phyloP scores from a whole-genome alignment of 768 basidiomycete species.

The Suillus paluster region DNA sequence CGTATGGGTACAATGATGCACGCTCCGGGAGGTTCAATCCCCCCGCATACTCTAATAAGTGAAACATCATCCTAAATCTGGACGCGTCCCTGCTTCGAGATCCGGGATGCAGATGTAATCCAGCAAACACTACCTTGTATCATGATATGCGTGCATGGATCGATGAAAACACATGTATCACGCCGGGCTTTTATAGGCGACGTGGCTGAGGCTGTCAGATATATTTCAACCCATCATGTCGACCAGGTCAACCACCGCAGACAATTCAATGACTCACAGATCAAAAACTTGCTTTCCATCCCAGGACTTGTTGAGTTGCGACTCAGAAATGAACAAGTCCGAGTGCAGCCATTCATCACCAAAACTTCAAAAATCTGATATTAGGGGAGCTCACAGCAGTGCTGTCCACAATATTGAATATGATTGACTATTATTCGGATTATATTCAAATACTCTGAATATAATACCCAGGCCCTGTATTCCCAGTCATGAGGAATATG shows the following conservation, averaged over 20 bases:
- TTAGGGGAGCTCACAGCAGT: too few relatives aligned
- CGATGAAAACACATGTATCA: slow-evolving; percentile 50
- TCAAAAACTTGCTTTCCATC: slow-evolving; percentile 18
- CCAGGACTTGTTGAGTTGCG: too few relatives aligned
- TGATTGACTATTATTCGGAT: too few relatives aligned
- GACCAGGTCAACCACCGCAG: slow-evolving; percentile 10
- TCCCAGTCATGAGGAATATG: too few relatives aligned
- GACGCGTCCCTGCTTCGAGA: slow-evolving; percentile 53
- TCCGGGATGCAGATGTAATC: slow-evolving; percentile 37
- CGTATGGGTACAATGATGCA: slow-evolving; percentile 26
- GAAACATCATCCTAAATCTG: slow-evolving; percentile 53
- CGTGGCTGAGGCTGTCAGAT: slow-evolving; percentile 41
- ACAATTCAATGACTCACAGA: slow-evolving; percentile 28
- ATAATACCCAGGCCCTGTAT: too few relatives aligned
- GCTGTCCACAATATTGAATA: too few relatives aligned
- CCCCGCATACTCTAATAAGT: slow-evolving; percentile 56
- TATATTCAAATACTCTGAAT: too few relatives aligned
- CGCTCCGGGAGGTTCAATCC: slow-evolving; percentile 45
- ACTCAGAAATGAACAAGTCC: too few relatives aligned
- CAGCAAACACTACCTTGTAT: slow-evolving; percentile 37
- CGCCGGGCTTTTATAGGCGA: slow-evolving; percentile 36
- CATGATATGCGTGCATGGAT: slow-evolving; percentile 37
- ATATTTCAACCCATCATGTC: slow-evolving; percentile 35
- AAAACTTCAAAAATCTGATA: too few relatives aligned
- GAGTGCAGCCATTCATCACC: too few relatives aligned